Conservation (phyloP, 2,329 filamentous ascomycete species). For the Fusarium marasasianum region DNA sequence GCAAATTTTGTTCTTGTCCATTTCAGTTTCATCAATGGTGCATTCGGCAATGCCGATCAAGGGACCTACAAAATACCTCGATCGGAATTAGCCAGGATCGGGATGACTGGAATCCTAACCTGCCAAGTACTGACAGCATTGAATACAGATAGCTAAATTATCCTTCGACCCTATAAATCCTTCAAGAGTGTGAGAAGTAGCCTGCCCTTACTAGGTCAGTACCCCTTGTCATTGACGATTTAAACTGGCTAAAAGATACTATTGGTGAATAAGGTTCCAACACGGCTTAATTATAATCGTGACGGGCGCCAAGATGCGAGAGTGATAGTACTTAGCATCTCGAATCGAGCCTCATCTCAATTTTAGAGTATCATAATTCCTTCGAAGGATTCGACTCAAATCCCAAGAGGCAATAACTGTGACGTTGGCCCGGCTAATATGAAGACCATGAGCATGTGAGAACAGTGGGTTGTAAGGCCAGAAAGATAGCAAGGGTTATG, state of each 20-base stretch:
- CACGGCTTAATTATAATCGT: neutral
- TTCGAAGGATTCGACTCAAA: neutral
- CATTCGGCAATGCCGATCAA: neutral
- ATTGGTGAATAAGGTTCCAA: neutral
- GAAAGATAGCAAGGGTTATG: too few species aligned
- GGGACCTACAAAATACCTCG: accelerated
- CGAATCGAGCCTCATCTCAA: neutral
- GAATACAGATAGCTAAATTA: too few species aligned
- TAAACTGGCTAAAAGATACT: neutral
- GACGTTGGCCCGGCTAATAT: neutral
- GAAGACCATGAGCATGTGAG: neutral
- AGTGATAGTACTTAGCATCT: neutral
- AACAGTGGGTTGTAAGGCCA: neutral
- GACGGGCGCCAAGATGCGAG: neutral
- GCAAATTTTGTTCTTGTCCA: neutral
- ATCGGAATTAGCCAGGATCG: neutral
- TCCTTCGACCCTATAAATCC: neutral
- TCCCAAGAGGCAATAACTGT: neutral
- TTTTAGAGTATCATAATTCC: too few species aligned
- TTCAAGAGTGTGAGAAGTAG: too few species aligned
- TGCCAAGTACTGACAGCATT: too few species aligned
- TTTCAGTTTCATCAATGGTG: neutral
- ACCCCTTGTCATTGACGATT: neutral
- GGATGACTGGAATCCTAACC: neutral
- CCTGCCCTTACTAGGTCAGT: accelerated